Base-by-base conservation (phyloP, 164 flowering plant species). In the Vitis riparia region DNA sequence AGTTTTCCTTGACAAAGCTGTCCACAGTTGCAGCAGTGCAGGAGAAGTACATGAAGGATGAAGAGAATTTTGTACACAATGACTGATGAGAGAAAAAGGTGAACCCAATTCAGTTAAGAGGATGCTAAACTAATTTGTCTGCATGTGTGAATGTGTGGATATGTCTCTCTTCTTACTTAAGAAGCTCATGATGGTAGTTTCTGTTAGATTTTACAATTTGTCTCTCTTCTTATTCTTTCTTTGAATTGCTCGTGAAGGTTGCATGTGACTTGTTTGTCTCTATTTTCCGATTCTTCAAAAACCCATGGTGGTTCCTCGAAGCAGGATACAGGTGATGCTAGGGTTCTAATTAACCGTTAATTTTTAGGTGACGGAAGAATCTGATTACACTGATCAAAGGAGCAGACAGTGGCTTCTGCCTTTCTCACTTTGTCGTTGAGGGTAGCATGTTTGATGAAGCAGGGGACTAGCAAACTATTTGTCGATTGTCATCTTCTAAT, bases 41-140 rank as follows among this genome's bases (percentile, higher is more conserved):
- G 75, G 99, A 95, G 88, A 95, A 93, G 80, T 95, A 90, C 88
- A 90, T 91, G 83, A 87, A 88, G 71, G 94, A 95, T 78, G 97
- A 88, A 59, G 88, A 88, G 47, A 73, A 75, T 44, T 73, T 78
- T 55, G 77, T 74, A 50, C 9, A 65, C 0, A 49, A 57, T 49
- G 58, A 80, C 23, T 44, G 77, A 63, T 37, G 29, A 37, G n/a
- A 55, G 1, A 13, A 23, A 23, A 51, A 8, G 29, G 29, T 52
- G 48, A 37, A 6, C 7, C 44, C 44, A 37, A 37, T 37, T 37
- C 44, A 37, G 6, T 37, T 37, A 37, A 37, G 44, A 37, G 44
- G 44, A 37, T 37, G 44, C 44, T 37, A 37, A 37, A 6, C 5
- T 37, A 37, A 37, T 37, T 37, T 37, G 44, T 37, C 44, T 37